Evolutionary conservation across 768 basidiomycete species (phyloP).

Genomic region (Chalciporus chontae): DNA sequence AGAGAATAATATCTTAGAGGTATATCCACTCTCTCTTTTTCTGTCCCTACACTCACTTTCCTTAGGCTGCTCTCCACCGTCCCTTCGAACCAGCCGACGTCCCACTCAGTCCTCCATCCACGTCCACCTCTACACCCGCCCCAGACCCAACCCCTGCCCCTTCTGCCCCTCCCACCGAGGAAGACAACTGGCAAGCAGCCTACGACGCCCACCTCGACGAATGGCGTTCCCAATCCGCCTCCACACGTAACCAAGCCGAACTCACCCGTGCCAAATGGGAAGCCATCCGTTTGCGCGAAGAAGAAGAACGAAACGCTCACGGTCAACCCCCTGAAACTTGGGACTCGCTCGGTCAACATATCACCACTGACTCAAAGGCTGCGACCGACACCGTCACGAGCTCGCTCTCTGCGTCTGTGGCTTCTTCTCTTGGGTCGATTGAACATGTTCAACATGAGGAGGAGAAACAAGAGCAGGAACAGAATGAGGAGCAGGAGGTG

Average conservation of each 20-base stretch:
- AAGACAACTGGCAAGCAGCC: constrained; percentile 60
- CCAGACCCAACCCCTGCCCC: not conserved
- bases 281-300: constrained; percentile 43
- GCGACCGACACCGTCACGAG: constrained; percentile 15
- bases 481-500: not conserved
- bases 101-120: constrained; percentile 7
- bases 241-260: constrained; percentile 73
- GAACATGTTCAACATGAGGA: constrained; percentile 18
- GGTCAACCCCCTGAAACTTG: constrained; percentile 19
- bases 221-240: constrained; percentile 73
- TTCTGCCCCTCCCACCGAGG: constrained; percentile 7
- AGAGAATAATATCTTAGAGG: constrained; percentile 24
- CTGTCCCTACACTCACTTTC: not conserved
- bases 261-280: constrained; percentile 72
- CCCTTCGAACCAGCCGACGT: constrained; percentile 28
- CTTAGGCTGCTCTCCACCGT: constrained; percentile 23
- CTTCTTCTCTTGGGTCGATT: constrained; percentile 19
- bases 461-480: constrained; percentile 23
- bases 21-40: not conserved
- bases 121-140: not conserved
- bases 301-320: constrained; percentile 41
- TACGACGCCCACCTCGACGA: constrained; percentile 65
- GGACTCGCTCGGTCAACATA: constrained; percentile 27
- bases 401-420: constrained; percentile 18
- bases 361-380: constrained; percentile 18